Evolutionary conservation across 768 basidiomycete species (phyloP), one percentile per base, ranked within the genome.

Genomic region (Hygrophoropsis aurantiaca): DNA sequence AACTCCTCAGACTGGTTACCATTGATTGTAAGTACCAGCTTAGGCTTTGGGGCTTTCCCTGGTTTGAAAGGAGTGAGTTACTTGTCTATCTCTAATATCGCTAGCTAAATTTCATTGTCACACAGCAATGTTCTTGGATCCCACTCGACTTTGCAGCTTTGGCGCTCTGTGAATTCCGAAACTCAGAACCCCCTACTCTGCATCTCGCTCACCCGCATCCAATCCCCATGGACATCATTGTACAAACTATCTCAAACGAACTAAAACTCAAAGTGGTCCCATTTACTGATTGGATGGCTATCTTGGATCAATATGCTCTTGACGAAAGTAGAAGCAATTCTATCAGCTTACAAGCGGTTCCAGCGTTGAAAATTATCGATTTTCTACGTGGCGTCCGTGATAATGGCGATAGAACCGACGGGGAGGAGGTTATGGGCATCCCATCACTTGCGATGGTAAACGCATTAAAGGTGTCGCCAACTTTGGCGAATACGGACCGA

Each of bases 1-100:
- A 74, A 68, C 46, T 47, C 58, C 7, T 50, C 50, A 3, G 76
- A 78, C 43, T 78, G 77, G 77, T 58, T 77, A 20, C 74, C 75
- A 1, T 54, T 58, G 25, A 51, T 77, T 11, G 56, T 75, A 3
- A 60, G 61, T 26, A 66, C 68, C 13, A 62, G 58, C 8, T 35
- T 54, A 10, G 38, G 53, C 6, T 43, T 72, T 5, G 46, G 55
- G 5, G 67, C 60, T 42, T 58, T 77, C 7, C 74, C 74, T 0
- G 50, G 57, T 10, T 54, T 50, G 1, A 24, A 61, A 8, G 59
- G 57, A n/a, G 72, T 71, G 42, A 52, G 68, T 61, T 3, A 19
- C 11, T 10, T 39, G 26, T 46, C 11, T 13, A 5, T 10, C 11
- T 7, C 11, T 26, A 13, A 11, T 4, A 26, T 23, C 47, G 2